Evolutionary conservation across 192 early-diverging fungal species (phyloP), one percentile per base, ranked within the genome.

Genomic region (Mortierella alpina): DNA sequence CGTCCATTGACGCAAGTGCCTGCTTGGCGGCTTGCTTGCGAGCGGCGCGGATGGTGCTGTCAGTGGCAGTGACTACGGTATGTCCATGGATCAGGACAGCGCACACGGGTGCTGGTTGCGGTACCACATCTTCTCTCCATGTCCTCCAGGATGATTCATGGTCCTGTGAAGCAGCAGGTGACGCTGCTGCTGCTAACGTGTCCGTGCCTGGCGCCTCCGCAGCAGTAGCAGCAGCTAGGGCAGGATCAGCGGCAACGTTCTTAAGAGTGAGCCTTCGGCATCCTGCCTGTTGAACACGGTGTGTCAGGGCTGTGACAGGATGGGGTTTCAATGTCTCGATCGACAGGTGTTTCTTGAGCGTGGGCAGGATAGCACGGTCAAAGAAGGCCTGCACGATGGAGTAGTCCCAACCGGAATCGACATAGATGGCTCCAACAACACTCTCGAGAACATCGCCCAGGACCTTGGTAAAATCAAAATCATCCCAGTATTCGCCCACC

Each of bases 401-500:
- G 22, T 45, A 71, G 53, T 79, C 58, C 75, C 92, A 95, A 0
- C 86, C 87, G 22, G 90, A 88, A 70, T 98, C 96, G 12, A 97
- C 86, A 75, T 90, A 95, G 1, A 96, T 81, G 6, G 96, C 95
- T 18, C 96, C 96, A 14, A 95, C 20, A 54, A 96, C 84, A 62
- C 93, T 92, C 81, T 98, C 96, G 17, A 96, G 84, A 0, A 96
- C 79, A 82, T 98, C 96, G 10, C 92, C 91, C 59, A 95, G 66
- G 0, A 93, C 91, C 68, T 98, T 98, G 45, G 96, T 96, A 5
- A 94, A 88, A n/a, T 89, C 85, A 20, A 93, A 77, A 17, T 90
- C 76, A 51, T 84, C 83, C 95, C 96, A 95, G 68, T 91, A 96
- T 68, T 95, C 92, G 70, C 46, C 70, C 72, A 9, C 74, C 82